These are phyloP conservation scores for Knoxdaviesia capensis DNA, from an alignment of 2,329 filamentous ascomycete genomes.

Conservation along the genomic window DNA sequence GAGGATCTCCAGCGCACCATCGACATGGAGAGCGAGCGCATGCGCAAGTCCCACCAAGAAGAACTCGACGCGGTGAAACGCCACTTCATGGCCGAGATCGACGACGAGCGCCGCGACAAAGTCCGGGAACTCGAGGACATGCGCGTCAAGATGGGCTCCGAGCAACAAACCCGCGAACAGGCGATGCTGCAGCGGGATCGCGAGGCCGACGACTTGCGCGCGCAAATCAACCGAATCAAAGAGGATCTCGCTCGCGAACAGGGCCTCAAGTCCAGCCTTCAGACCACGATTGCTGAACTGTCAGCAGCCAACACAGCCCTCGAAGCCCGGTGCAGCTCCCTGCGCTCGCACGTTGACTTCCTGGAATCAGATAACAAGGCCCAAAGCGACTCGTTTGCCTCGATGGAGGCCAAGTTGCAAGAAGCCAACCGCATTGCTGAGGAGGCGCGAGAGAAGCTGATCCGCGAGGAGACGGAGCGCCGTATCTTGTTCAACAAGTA, in stretches of 20 bases:
- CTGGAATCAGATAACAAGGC: conserved; percentile 79
- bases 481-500: conserved; percentile 94
- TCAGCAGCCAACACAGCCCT: conserved; percentile 43
- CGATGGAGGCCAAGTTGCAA: conserved; percentile 61
- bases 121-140: conserved; percentile 47
- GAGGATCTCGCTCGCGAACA: conserved; percentile 42
- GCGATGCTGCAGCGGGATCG: conserved; percentile 30
- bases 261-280: conserved; percentile 31
- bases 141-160: conserved; percentile 27
- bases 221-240: conserved; percentile 22
- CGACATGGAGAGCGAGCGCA: conserved; percentile 32
- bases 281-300: conserved; percentile 34
- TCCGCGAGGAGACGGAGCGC: conserved; percentile 77
- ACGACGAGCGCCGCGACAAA: conserved; percentile 39
- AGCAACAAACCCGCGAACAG: conserved; percentile 28
- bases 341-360: conserved; percentile 70
- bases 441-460: conserved; percentile 58
- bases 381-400: conserved; percentile 68
- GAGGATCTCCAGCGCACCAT: conserved; percentile 31
- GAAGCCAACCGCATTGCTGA: conserved; percentile 54
- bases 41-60: conserved; percentile 43
- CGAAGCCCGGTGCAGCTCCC: conserved; percentile 54
- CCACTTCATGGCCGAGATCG: conserved; percentile 41
- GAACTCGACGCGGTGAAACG: conserved; percentile 45
- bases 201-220: conserved; percentile 28